These are phyloP conservation scores for Trametes meyenii DNA, from an alignment of 768 basidiomycete genomes.

Conservation along the genomic window DNA sequence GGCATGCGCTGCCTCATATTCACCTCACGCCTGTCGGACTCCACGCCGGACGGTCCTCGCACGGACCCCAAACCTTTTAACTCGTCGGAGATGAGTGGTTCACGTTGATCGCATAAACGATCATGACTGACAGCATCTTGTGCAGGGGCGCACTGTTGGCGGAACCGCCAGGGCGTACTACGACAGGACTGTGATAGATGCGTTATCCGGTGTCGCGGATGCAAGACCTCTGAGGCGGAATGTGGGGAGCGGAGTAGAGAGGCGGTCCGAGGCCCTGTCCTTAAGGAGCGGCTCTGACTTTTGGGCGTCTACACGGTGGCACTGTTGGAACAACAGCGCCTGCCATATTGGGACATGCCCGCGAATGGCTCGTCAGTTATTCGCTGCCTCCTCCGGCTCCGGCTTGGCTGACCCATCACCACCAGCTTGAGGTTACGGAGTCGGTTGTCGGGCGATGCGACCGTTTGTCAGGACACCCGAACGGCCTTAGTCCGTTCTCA, in stretches of 20 bases:
- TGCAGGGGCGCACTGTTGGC: neutral
- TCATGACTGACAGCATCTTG: constrained; percentile 2
- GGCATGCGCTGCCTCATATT: neutral
- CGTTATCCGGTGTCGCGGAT: neutral
- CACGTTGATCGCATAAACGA: neutral
- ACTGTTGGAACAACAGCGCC: constrained; percentile 20
- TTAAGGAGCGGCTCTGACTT: neutral
- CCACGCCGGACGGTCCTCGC: too few species aligned
- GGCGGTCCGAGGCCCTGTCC: neutral
- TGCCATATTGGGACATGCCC: constrained; percentile 12
- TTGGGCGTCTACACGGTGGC: constrained; percentile 19
- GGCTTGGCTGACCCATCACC: constrained; percentile 15
- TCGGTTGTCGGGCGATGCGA: constrained; percentile 3
- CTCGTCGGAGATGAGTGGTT: too few species aligned
- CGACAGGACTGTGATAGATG: constrained; percentile 14
- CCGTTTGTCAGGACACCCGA: constrained; percentile 13
- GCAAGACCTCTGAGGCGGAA: neutral
- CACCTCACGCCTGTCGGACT: too few species aligned
- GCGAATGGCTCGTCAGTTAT: constrained; percentile 19
- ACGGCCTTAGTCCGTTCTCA: constrained; percentile 5
- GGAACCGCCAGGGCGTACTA: neutral
- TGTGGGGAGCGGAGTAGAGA: constrained; percentile 6
- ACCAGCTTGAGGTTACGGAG: constrained; percentile 6
- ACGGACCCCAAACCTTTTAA: too few species aligned
- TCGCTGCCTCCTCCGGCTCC: constrained; percentile 2